A percentile compares a stretch with the other conserved stretches of the same genome.
These are phyloP conservation scores for Verbascum thapsus DNA, from an alignment of 257 asterid species.

Conservation along the genomic window DNA sequence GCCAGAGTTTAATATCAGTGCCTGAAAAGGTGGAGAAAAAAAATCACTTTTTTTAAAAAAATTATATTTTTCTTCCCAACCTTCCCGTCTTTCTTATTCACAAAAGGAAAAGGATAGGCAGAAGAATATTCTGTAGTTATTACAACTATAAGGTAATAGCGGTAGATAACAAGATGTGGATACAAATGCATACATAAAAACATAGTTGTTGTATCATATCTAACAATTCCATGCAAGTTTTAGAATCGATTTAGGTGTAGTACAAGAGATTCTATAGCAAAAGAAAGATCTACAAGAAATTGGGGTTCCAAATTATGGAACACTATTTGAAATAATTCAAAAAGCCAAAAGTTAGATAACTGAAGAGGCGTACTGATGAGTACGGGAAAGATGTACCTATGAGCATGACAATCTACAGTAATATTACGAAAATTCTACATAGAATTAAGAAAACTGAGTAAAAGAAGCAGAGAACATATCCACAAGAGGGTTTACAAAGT, in stretches of 20 bases:
- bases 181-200: not conserved
- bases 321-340: not conserved
- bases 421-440: constrained; percentile 18
- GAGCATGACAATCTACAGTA: constrained; percentile 3
- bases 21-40: constrained; percentile 48
- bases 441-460: not conserved
- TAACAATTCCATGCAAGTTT: not conserved
- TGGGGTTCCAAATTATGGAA: not conserved
- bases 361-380: not conserved
- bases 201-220: not conserved
- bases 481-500: constrained; percentile 3
- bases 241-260: not conserved
- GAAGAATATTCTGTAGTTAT: not conserved
- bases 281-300: constrained; percentile 1
- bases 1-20: constrained; percentile 89
- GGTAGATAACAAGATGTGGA: constrained; percentile 15
- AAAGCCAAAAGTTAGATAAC: constrained; percentile 15
- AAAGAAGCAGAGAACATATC: constrained; percentile 8
- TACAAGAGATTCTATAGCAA: constrained; percentile 11
- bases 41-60: not conserved
- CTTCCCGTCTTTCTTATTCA: not conserved
- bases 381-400: constrained; percentile 1
- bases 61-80: constrained; percentile 10
- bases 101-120: constrained; percentile 12
- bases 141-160: constrained; percentile 16